Conservation (phyloP, 495 filamentous ascomycete species). For the Penicillium simplicissimum region DNA sequence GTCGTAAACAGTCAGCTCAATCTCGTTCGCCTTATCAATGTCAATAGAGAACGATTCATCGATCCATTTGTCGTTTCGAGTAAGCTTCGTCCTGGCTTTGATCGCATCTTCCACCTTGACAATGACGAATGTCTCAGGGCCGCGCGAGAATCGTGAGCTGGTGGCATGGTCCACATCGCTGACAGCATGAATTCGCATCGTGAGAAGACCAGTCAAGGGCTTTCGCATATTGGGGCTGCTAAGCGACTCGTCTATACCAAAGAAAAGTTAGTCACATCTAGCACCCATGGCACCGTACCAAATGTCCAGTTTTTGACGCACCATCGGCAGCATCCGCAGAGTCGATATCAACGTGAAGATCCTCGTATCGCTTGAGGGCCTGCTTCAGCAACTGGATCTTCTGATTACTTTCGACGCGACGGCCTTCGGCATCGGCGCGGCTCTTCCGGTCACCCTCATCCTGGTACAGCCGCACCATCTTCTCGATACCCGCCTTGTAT, state of each 20-base stretch:
- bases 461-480: slow-evolving; percentile 97
- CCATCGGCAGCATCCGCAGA: slow-evolving; percentile 78
- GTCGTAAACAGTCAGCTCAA: slow-evolving; percentile 97
- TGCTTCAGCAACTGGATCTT: slow-evolving; percentile 97
- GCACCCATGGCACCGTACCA: background rate
- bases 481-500: slow-evolving; percentile 98
- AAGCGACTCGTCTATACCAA: slow-evolving; percentile 81
- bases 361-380: slow-evolving; percentile 94
- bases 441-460: slow-evolving; percentile 98
- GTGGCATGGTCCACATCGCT: slow-evolving; percentile 94
- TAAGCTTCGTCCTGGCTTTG: slow-evolving; percentile 83
- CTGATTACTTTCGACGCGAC: slow-evolving; percentile 90
- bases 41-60: slow-evolving; percentile 87
- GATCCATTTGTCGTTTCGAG: slow-evolving; percentile 85
- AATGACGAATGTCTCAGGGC: slow-evolving; percentile 91
- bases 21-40: slow-evolving; percentile 97
- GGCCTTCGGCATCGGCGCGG: slow-evolving; percentile 84
- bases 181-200: slow-evolving; percentile 81
- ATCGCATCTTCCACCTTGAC: slow-evolving; percentile 95
- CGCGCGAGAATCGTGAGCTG: slow-evolving; percentile 79
- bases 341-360: slow-evolving; percentile 95
- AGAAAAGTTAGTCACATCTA: slow-evolving; percentile 12
- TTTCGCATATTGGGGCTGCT: slow-evolving; percentile 93
- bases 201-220: slow-evolving; percentile 85
- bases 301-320: slow-evolving; percentile 39